A percentile compares a stretch with the other conserved stretches of the same genome.
Evolutionary conservation across 331 rosid genomes (phyloP).

Genomic region (Pyrus hybrid): DNA sequence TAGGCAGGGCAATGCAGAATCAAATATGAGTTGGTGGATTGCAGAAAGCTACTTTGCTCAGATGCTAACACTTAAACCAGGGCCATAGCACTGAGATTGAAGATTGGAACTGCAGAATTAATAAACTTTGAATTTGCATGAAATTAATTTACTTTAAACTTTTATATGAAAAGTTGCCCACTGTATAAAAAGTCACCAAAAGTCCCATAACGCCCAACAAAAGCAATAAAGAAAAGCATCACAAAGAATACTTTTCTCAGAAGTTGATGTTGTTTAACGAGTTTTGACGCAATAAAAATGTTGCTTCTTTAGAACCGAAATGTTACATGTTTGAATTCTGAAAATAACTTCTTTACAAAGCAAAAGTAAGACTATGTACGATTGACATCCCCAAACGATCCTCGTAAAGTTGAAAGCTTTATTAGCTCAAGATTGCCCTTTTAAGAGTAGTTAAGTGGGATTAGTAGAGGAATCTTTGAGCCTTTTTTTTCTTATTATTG

Average conservation of each 20-base stretch:
- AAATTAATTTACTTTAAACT: background rate
- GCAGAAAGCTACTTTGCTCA: background rate
- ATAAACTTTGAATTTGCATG: slow-evolving; percentile 6
- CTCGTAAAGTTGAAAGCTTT: no score
- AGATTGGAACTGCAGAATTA: slow-evolving; percentile 10
- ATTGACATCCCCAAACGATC: no score
- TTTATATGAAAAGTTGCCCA: slow-evolving; percentile 8
- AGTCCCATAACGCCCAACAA: slow-evolving; percentile 12
- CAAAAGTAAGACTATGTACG: accelerated
- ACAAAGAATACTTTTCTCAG: slow-evolving; percentile 26
- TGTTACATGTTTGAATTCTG: no score
- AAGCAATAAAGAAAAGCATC: slow-evolving; percentile 13
- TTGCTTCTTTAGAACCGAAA: accelerated
- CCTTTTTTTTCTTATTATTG: slow-evolving; percentile 21
- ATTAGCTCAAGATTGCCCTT: no score
- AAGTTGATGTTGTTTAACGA: background rate
- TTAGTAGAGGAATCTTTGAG: slow-evolving; percentile 38
- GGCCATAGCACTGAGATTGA: background rate
- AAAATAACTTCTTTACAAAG: no score
- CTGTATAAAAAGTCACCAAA: slow-evolving; percentile 7
- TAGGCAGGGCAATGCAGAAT: background rate
- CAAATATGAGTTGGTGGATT: slow-evolving; percentile 13
- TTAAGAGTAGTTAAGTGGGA: background rate
- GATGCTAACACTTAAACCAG: no score
- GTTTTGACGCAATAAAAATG: accelerated